Evolutionary conservation across 2,329 filamentous ascomycete species (phyloP), one percentile per base, ranked within the genome.

Genomic region (Fusarium xyrophilum): DNA sequence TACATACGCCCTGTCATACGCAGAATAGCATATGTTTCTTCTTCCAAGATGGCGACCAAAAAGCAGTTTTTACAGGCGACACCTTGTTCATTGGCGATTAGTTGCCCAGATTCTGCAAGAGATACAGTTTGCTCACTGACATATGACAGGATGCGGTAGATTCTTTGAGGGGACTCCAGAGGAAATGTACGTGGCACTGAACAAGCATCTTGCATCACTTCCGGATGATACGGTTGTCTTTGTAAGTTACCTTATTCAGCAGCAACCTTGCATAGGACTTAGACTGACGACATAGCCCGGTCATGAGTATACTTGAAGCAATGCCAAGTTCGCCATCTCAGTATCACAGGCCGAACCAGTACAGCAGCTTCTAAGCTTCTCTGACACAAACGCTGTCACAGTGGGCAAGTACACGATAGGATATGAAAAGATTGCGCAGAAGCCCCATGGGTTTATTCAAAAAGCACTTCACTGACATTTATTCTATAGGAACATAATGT

Each of bases 401-500:
- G 33, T 51, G 5, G 48, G 48, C 10, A 51, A 40, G n/a, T 51
- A 40, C 33, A 40, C 48, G 10, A 51, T 51, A 1, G 19, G 33
- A 10, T 14, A 40, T 27, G 48, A 51, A 40, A 51, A 51, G 48
- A 33, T 51, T 1, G 25, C 2, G 7, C 19, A 12, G 5, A 51
- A 21, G 2, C 13, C 6, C 8, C 3, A 15, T 4, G 13, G 13
- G 1, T 0, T 40, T 40, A 1, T 13, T 21, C 5, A 1, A 10
- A 10, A 1, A 14, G 4, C 2, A 10, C 2, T 13, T 25, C 3
- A 28, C 23, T 28, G 3, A 51, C 6, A 1, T 51, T 7, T 12
- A 7, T 7, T 40, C 3, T 40, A 13, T 19, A 51, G 48, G 25
- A 10, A 19, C 48, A 51, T 5, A 51, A 51, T 2, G 14, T 51